phyloP scores from a whole-genome alignment of 2,329 filamentous ascomycete species.

The Ophiostoma fasciatum region DNA sequence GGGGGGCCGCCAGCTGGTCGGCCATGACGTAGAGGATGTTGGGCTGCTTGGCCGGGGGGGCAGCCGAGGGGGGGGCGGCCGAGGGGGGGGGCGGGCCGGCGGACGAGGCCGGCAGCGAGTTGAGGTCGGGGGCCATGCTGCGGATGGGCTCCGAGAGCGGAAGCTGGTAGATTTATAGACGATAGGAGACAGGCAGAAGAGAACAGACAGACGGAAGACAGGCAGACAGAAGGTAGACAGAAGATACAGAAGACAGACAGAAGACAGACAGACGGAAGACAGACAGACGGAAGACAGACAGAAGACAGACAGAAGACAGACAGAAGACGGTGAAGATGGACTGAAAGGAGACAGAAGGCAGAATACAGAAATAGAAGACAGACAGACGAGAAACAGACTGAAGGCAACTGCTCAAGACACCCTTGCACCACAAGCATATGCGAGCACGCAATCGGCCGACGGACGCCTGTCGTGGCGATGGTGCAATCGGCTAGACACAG shows the following conservation, averaged over 20 bases:
- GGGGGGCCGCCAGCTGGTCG: conserved; percentile 80
- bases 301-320: neutral
- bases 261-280: no score
- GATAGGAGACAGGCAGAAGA: neutral
- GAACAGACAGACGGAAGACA: neutral
- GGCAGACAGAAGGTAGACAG: conserved; percentile 11
- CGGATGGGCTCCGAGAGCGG: no score
- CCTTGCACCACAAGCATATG: conserved; percentile 7
- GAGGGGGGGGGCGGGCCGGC: conserved; percentile 10
- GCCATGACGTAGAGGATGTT: conserved; percentile 94
- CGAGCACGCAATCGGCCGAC: conserved; percentile 8
- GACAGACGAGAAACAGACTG: no score
- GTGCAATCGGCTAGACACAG: conserved; percentile 10
- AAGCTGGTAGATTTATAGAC: neutral
- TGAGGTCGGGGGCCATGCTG: conserved; percentile 57
- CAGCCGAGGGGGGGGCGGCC: neutral
- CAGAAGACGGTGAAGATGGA: no score
- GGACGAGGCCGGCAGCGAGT: conserved; percentile 49
- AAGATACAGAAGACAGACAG: conserved; percentile 1
- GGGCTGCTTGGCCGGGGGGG: conserved; percentile 29
- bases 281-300: no score
- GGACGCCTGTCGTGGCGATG: conserved; percentile 2
- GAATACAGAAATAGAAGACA: neutral
- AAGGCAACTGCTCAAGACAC: neutral
- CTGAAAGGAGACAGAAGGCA: neutral